These are phyloP conservation scores for Starmerella vaccinii DNA, from an alignment of 805 yeast species.

Conservation along the genomic window DNA sequence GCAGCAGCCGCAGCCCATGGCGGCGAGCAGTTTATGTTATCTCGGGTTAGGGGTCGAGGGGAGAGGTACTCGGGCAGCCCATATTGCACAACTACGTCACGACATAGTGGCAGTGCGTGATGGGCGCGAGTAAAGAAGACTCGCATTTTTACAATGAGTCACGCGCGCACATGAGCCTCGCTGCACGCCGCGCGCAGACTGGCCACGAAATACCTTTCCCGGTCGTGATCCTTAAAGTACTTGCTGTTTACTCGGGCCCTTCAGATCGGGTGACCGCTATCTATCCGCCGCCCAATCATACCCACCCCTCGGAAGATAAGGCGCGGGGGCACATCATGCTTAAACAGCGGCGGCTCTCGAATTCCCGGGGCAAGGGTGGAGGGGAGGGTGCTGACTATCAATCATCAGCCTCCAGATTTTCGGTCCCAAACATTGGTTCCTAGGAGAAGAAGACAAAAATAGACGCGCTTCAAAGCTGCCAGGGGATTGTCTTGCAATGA, in stretches of 20 bases:
- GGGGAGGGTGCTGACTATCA: not conserved
- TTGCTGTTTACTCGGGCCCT: no score
- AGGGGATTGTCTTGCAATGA: not conserved
- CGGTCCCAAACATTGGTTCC: not conserved
- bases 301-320: not conserved
- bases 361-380: constrained; percentile 1
- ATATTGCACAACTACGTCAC: not conserved
- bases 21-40: not conserved
- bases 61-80: not conserved
- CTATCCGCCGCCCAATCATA: no score
- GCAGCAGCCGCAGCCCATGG: no score
- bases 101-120: constrained; percentile 1
- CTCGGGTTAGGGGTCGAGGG: no score
- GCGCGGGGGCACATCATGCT: not conserved
- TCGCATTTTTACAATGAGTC: not conserved
- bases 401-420: constrained; percentile 5
- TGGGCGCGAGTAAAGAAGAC: not conserved
- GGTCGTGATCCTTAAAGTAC: no score
- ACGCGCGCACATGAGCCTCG: not conserved
- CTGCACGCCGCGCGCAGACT: no score
- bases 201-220: no score
- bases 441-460: not conserved
- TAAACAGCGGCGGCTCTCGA: not conserved
- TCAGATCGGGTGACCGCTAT: no score
- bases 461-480: not conserved